phyloP scores from a whole-genome alignment of 2,329 filamentous ascomycete genomes.

The Byssochlamys sp. region DNA sequence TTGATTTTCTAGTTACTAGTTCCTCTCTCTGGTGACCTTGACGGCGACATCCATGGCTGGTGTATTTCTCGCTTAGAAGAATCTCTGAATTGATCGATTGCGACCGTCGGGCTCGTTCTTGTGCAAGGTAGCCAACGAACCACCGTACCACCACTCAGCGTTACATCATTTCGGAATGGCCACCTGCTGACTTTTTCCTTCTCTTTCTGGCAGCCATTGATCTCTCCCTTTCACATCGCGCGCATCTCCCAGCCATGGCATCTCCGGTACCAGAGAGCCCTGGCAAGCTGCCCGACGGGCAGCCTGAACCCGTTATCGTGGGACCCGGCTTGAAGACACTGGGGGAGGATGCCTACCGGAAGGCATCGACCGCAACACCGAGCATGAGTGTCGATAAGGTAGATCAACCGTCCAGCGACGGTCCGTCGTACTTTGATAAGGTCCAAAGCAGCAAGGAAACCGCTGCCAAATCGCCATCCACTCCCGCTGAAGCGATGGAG shows the following conservation, averaged over 20 bases:
- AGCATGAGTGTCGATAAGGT: conserved; percentile 14
- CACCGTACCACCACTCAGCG: background rate
- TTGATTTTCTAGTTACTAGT: background rate
- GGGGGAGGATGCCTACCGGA: conserved; percentile 17
- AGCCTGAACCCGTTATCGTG: conserved; percentile 22
- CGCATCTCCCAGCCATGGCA: conserved; percentile 11
- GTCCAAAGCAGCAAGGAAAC: conserved; percentile 13
- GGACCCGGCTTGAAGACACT: conserved; percentile 18
- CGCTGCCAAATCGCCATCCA: conserved; percentile 17
- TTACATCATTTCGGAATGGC: background rate
- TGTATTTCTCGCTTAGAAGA: background rate
- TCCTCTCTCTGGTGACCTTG: background rate
- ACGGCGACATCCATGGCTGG: background rate
- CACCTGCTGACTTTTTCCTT: background rate
- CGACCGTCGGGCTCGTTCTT: background rate
- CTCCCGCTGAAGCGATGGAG: conserved; percentile 34
- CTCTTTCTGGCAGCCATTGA: background rate
- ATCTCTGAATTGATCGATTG: background rate
- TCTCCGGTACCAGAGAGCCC: conserved; percentile 15
- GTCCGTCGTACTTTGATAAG: conserved; percentile 21
- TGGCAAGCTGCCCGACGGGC: conserved; percentile 16
- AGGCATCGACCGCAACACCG: conserved; percentile 22
- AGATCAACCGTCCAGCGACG: conserved; percentile 10
- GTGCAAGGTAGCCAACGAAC: background rate
- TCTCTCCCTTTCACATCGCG: conserved; percentile 1